phyloP scores from a whole-genome alignment of 2,329 filamentous ascomycete species.

The Lecanicillium sp. region DNA sequence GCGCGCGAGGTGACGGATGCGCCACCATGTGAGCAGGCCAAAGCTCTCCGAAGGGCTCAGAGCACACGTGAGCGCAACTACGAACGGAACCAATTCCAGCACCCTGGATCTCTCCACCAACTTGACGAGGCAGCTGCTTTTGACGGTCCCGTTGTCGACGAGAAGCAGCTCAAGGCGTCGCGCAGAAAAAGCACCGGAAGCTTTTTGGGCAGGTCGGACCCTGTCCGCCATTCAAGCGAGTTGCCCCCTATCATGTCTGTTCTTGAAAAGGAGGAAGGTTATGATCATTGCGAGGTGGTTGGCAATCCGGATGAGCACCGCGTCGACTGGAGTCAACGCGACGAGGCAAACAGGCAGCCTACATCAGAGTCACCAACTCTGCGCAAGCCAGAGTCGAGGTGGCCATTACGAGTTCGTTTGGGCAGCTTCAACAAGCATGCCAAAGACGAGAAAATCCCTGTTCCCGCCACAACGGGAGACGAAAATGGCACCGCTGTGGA shows the following conservation, averaged over 20 bases:
- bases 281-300: conserved; percentile 17
- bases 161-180: conserved; percentile 11
- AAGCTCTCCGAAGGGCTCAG: conserved; percentile 27
- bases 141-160: background rate
- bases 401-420: conserved; percentile 36
- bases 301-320: conserved; percentile 26
- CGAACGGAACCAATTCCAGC: conserved; percentile 36
- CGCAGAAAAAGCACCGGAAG: conserved; percentile 31
- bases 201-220: conserved; percentile 15
- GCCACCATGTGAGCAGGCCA: conserved; percentile 25
- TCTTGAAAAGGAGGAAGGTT: conserved; percentile 1
- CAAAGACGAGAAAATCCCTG: conserved; percentile 17
- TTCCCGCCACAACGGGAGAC: conserved; percentile 4
- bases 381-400: conserved; percentile 38
- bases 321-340: conserved; percentile 52
- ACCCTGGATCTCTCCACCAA: conserved; percentile 20
- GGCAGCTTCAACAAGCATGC: conserved; percentile 23
- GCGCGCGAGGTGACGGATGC: conserved; percentile 14
- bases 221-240: conserved; percentile 7
- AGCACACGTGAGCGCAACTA: conserved; percentile 28
- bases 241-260: conserved; percentile 3
- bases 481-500: conserved; percentile 6
- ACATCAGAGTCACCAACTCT: conserved; percentile 21
- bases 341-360: conserved; percentile 28
- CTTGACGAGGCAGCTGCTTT: conserved; percentile 21